Percentiles rank a stretch among this genome's conserved stretches.
phyloP scores from a whole-genome alignment of 1,284 basidiomycete genomes.

The Phaffia rhodozyma region DNA sequence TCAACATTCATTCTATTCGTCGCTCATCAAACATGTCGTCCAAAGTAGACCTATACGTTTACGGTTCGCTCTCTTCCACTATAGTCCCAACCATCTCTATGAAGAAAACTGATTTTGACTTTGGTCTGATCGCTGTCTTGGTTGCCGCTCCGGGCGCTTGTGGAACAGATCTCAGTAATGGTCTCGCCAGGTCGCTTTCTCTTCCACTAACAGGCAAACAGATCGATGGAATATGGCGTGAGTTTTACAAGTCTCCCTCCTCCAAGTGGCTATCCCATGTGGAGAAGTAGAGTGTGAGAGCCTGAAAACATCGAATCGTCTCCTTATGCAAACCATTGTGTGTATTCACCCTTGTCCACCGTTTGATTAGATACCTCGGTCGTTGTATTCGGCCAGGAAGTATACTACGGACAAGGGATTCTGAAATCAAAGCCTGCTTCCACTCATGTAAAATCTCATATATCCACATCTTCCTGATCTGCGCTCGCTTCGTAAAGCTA shows the following conservation, averaged over 20 bases:
- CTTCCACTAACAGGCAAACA: slow-evolving; percentile 59
- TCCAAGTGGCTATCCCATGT: neutral
- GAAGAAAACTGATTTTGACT: neutral
- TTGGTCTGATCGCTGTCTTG: neutral
- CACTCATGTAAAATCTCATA: slow-evolving; percentile 49
- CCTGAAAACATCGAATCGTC: neutral
- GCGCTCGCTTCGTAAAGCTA: slow-evolving; percentile 2
- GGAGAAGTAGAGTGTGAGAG: neutral
- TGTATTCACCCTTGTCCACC: neutral
- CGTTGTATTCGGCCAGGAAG: slow-evolving; percentile 70
- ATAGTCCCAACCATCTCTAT: neutral
- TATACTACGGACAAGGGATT: slow-evolving; percentile 84
- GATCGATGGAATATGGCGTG: slow-evolving; percentile 65
- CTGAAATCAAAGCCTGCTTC: slow-evolving; percentile 49
- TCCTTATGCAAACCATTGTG: neutral
- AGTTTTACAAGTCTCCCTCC: slow-evolving; percentile 21
- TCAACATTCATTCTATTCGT: no score
- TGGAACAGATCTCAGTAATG: slow-evolving; percentile 12
- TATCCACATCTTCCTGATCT: neutral
- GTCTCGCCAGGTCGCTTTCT: slow-evolving; percentile 38
- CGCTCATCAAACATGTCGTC: neutral
- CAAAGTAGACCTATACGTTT: slow-evolving; percentile 16
- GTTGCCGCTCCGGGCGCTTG: neutral
- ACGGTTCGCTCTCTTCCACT: neutral
- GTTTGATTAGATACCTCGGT: slow-evolving; percentile 53